Base-by-base conservation (phyloP, 2,329 filamentous ascomycete genomes). In the Seiridium unicorne region DNA sequence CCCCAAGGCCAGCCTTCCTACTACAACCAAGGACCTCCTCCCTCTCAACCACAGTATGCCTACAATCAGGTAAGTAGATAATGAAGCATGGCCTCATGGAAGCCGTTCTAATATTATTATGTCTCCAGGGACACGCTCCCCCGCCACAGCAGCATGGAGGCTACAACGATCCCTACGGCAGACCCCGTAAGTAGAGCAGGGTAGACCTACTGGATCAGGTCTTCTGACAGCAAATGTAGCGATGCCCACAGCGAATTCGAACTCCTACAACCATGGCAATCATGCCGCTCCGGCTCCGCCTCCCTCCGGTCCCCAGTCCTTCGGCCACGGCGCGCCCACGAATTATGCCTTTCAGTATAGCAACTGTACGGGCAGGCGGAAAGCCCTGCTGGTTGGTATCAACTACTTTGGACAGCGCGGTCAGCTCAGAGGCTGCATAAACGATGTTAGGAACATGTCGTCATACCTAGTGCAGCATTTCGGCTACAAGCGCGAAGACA, bases 391-490 rank as follows among this genome's bases (percentile, higher is more conserved):
- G 62, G 94, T 97, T 67, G 94, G 94, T 59, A 97, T 97, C 81
- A 97, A 97, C 78, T 97, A 98, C 77, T 97, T 97, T 72, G 89
- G 90, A 56, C 93, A 97, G 77, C 87, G 91, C 60, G 93, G 93
- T 35, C 91, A 97, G 80, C 82, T 97, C 53, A 84, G 93, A 60
- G 94, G 94, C 51, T 98, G 94, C 72, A 97, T 97, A 80, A 97
- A 98, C 72, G 94, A 98, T 73, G 94, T 97, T 48, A 91, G 93
- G 77, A 97, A 97, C 79, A 96, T 98, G 92, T 96, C 93, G 31
- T 84, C 85, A 55, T 98, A 97, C 72, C 81, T 98, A 61, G 91
- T 92, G 64, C 87, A 93, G 74, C 88, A 92, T 71, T 97, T 96
- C 74, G 91, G 91, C 36, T 98, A 98, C 75, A 93, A 92, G 77